Base-by-base conservation (phyloP, 805 yeast species). In the Sugiyamaella valdiviana region DNA sequence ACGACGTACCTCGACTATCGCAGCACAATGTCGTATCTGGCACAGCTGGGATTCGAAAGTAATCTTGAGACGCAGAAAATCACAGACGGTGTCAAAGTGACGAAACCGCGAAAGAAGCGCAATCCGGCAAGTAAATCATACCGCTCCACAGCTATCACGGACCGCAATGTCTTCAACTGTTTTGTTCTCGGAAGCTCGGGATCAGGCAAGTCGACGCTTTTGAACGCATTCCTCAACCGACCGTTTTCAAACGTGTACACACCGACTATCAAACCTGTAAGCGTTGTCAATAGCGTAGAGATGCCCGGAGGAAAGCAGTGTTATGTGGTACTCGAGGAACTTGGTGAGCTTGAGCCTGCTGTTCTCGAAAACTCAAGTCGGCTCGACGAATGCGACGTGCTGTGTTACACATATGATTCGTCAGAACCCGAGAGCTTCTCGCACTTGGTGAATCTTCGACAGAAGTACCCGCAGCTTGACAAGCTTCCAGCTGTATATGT, bases 351-450 rank as follows among this genome's bases (percentile, higher is more conserved):
- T 24, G 96, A 87, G 61, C 80, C 85, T 0, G 95, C 93, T 0
- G 79, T 89, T 3, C 63, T 91, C 20, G 91, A 80, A 43, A 87
- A 90, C 61, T 74, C 73, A 35, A 63, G 69, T 14, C 74, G 88
- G 45, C 64, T 91, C 7, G 86, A 84, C 47, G 84, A 83, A 45
- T 93, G 98, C 66, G 99, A 93, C 63, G 95, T 89, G 2, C 63
- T 93, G 1, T 93, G 98, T 64, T 75, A 85, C 60, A 76, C 89
- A 0, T 93, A 93, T 65, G 99, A 93, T 63, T 88, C 97, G 0
- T 83, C 96, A 0, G 97, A 93, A 61, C 97, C 99, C 0, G 95
- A 91, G 48, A 86, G 95, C 39, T 93, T 93, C 64, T 85, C 89
- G 46, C 80, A 85, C 61, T 68, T 90, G 45, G 83, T 85, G 22